A percentile compares a stretch with the other conserved stretches of the same genome.
phyloP scores from a whole-genome alignment of 169 alveolate genomes.

The Toxoplasma gondii region DNA sequence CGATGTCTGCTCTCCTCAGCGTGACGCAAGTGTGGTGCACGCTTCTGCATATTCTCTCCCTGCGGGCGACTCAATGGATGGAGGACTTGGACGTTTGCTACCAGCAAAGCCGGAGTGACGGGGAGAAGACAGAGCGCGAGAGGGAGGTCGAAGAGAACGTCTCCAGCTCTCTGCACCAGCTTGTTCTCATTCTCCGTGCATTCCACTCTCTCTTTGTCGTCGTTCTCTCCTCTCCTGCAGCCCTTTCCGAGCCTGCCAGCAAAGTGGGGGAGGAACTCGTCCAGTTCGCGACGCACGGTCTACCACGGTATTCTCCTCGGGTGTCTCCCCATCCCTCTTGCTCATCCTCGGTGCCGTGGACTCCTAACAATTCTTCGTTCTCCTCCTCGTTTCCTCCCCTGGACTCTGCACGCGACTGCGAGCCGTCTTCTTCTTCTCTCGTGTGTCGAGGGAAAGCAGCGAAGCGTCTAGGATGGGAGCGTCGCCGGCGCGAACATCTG shows the following conservation, averaged over 20 bases:
- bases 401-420: background rate
- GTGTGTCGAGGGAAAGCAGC: too few relatives aligned
- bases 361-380: background rate
- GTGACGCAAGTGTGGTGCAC: background rate
- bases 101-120: background rate
- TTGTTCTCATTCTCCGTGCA: background rate
- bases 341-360: background rate
- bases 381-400: background rate
- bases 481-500: too few relatives aligned
- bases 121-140: background rate
- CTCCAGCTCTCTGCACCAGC: background rate
- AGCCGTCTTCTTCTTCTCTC: background rate
- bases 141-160: constrained; percentile 1
- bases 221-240: background rate
- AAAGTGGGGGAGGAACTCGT: background rate
- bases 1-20: background rate
- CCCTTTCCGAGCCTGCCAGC: background rate
- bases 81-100: background rate
- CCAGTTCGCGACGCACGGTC: background rate
- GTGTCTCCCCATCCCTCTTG: too few relatives aligned
- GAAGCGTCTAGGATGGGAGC: too few relatives aligned
- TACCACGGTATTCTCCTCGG: too few relatives aligned
- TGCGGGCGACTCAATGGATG: background rate
- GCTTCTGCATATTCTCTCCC: background rate
- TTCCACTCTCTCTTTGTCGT: constrained; percentile 10